phyloP scores from a whole-genome alignment of 2,329 filamentous ascomycete genomes.

The Calonectria multiphialidica region DNA sequence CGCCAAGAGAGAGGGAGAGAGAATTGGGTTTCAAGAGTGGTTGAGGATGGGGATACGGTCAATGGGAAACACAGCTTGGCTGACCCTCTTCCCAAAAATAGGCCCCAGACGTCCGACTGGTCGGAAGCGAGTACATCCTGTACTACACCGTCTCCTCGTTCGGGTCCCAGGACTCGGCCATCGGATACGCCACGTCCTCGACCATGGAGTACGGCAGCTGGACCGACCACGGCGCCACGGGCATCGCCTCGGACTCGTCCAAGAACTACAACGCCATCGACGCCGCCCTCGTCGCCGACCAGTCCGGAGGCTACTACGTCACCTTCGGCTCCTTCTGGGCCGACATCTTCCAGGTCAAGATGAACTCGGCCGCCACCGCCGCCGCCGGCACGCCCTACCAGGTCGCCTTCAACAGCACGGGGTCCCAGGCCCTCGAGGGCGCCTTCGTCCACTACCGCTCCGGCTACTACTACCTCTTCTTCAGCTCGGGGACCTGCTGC shows the following conservation, averaged over 20 bases:
- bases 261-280: constrained; percentile 73
- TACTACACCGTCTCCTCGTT: constrained; percentile 75
- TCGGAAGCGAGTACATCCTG: constrained; percentile 72
- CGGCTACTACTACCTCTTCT: constrained; percentile 75
- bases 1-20: too few relatives aligned
- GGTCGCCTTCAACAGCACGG: constrained; percentile 63
- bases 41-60: not conserved
- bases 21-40: not conserved
- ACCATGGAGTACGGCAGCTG: constrained; percentile 67
- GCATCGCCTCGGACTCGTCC: constrained; percentile 58
- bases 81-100: not conserved
- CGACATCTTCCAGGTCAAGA: constrained; percentile 70
- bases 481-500: constrained; percentile 72
- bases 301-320: constrained; percentile 56
- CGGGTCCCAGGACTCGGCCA: constrained; percentile 70
- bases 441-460: constrained; percentile 66
- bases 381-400: constrained; percentile 50
- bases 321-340: constrained; percentile 79
- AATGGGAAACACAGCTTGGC: not conserved
- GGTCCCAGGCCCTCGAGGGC: constrained; percentile 67
- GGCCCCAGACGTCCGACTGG: constrained; percentile 46
- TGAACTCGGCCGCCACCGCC: constrained; percentile 53
- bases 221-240: constrained; percentile 69
- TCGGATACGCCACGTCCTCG: constrained; percentile 64
- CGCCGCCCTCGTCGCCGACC: constrained; percentile 60